These are phyloP conservation scores for Royoungia palumana DNA, from an alignment of 768 basidiomycete genomes.

Conservation along the genomic window DNA sequence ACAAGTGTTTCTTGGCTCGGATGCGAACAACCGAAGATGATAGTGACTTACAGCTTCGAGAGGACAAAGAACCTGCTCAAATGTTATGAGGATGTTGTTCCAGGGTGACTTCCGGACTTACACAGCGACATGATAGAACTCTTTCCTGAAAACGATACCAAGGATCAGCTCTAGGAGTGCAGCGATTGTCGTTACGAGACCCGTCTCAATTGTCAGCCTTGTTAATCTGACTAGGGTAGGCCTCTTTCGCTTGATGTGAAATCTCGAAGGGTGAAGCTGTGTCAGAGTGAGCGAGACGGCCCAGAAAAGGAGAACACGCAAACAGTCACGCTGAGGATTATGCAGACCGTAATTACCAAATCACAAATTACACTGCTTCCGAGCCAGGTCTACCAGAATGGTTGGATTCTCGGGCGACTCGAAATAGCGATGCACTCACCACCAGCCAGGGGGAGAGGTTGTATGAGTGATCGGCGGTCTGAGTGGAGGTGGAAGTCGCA, in stretches of 20 bases:
- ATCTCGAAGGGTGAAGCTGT: conserved; percentile 16
- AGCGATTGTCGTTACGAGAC: conserved; percentile 19
- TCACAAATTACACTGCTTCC: conserved; percentile 18
- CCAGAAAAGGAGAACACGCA: not conserved
- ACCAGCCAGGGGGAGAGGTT: conserved; percentile 3
- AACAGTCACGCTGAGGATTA: conserved; percentile 11
- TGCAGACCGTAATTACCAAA: conserved; percentile 18
- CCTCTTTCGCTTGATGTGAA: conserved; percentile 1
- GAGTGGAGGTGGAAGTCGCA: no score
- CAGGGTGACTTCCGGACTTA: conserved; percentile 3
- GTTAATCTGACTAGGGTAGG: conserved; percentile 10
- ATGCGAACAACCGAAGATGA: no score
- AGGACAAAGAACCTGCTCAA: conserved; percentile 7
- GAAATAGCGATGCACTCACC: conserved; percentile 1
- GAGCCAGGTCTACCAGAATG: conserved; percentile 18
- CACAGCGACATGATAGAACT: conserved; percentile 16
- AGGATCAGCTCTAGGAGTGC: conserved; percentile 18
- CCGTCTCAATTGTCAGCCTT: conserved; percentile 24
- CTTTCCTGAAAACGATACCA: not conserved
- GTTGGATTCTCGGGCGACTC: not conserved
- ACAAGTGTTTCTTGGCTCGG: not conserved
- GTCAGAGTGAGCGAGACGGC: not conserved
- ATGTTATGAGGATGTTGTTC: not conserved
- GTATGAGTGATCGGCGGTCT: not conserved
- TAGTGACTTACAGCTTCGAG: conserved; percentile 14